Base-by-base conservation (phyloP, 2,329 filamentous ascomycete species). In the Trichoderma polysporum region DNA sequence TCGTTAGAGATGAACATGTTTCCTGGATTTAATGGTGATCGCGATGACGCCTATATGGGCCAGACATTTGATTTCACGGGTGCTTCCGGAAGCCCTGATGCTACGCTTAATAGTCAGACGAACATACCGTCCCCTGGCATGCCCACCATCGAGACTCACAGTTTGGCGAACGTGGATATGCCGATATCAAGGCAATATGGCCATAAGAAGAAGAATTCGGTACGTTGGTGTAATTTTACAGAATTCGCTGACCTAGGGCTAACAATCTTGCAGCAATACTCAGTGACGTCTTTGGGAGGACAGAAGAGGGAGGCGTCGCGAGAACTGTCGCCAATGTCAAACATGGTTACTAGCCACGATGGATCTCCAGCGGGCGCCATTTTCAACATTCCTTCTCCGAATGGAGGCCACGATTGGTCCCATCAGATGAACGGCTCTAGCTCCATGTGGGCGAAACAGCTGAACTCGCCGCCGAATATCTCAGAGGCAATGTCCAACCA, bases 1-100 rank as follows among this genome's bases (percentile, higher is more conserved):
- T 49, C 57, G 50, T 69, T 74, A 19, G 61, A 69, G 56, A 69
- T 76, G 57, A 76, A 75, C 29, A 73, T 69, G 54, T n/a, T 66
- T 79, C 6, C 78, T 77, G 59, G 71, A 67, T 39, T 78, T 79
- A 19, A 15, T 65, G 68, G 70, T 33, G 73, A 76, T n/a, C 70
- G 76, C 19, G 75, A 77, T 66, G 82, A 83, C 68, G 79, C 79
- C 70, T 80, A 80, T 60, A 82, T 84, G 79, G 79, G 83, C 61
- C 78, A 79, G 53, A 78, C 81, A 56, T 86, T 88, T 70, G 84
- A 87, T 70, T 88, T 89, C 72, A 83, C 85, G 17, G 86, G 85
- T 71, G 83, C 84, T 9, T 83, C 85, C 2, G 87, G 83, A 70
- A 90, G 86, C 68, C 86, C 87, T 6, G 82, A 80, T 66, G 79